Evolutionary conservation across 2,329 filamentous ascomycete species (phyloP), one percentile per base, ranked within the genome.

Genomic region (Ophiostoma triangulosporum): DNA sequence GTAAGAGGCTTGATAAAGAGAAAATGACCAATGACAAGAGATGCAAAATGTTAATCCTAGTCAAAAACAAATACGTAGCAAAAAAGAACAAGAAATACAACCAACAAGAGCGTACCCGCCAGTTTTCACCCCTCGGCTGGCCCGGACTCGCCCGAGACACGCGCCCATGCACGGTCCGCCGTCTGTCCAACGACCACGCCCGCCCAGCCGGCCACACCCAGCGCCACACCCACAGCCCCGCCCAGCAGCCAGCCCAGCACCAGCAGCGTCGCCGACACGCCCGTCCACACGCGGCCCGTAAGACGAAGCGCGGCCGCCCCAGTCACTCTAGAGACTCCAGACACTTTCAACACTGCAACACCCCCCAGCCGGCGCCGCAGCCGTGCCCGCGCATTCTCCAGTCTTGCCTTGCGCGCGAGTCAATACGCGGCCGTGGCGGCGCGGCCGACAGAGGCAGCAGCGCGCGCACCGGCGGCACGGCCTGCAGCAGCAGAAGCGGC

Each of bases 231-330:
- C 20, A 48, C 29, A 29, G 43, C 51, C 6, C 54, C 51, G 38
- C 54, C 54, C 54, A 56, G 11, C 48, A 53, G 31, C 54, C 54
- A 53, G 7, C 54, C 54, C 11, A 53, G 6, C 50, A 55, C 54
- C 36, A 55, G 27, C 50, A 55, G 54, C 46, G 51, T 55, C 15
- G 54, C 51, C 12, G 51, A 55, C 31, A 55, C n/a, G 24, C 54
- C 50, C 36, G 54, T 52, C 54, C 50, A 52, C 46, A 53, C 33
- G 6, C 26, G 48, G 26, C 46, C 50, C 6, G 48, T 55, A 12
- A 49, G 45, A 17, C 24, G 46, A 8, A 55, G 43, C 20, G 53
- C 45, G 27, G 43, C n/a, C 8, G 22, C 27, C 6, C n/a, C 48
- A 50, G 17, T n/a, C n/a, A n/a, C n/a, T n/a, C n/a, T n/a, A n/a